Evolutionary conservation across 164 flowering plant genomes (phyloP).

Genomic region (Santalum album): DNA sequence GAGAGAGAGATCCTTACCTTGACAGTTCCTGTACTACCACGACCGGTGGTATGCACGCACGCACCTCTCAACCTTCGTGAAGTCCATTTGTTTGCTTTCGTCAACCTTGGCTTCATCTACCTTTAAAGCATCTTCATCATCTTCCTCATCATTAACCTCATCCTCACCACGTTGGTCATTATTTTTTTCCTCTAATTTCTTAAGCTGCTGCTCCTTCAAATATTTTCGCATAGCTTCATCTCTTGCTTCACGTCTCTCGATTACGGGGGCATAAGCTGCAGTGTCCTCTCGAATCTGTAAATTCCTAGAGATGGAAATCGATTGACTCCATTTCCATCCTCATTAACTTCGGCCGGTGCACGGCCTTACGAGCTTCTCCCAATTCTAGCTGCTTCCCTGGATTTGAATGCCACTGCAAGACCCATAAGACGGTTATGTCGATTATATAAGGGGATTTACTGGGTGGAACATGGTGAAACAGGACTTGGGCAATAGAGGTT

Average conservation of each 20-base stretch:
- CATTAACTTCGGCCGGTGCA: slow-evolving; percentile 95
- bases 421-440: neutral
- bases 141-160: neutral
- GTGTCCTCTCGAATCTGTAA: neutral
- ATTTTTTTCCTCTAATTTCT: slow-evolving; percentile 3
- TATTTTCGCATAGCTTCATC: neutral
- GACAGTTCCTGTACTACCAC: slow-evolving; percentile 5
- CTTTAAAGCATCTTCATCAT: slow-evolving; percentile 5
- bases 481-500: too few species aligned
- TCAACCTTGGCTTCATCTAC: slow-evolving; percentile 6
- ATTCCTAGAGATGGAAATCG: slow-evolving; percentile 50
- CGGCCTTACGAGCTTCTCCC: slow-evolving; percentile 96
- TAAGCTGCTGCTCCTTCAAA: neutral
- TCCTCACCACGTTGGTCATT: neutral
- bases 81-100: slow-evolving; percentile 6
- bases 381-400: slow-evolving; percentile 91
- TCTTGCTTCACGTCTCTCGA: neutral
- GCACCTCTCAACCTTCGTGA: slow-evolving; percentile 2
- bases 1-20: neutral
- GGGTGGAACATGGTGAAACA: too few species aligned
- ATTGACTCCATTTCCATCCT: slow-evolving; percentile 93
- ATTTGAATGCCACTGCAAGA: slow-evolving; percentile 69
- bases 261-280: neutral
- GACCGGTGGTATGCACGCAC: slow-evolving; percentile 6
- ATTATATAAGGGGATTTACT: too few species aligned